Evolutionary conservation across 805 yeast genomes (phyloP), one percentile per base, ranked within the genome.

Genomic region (Myxozyma nipponensis): DNA sequence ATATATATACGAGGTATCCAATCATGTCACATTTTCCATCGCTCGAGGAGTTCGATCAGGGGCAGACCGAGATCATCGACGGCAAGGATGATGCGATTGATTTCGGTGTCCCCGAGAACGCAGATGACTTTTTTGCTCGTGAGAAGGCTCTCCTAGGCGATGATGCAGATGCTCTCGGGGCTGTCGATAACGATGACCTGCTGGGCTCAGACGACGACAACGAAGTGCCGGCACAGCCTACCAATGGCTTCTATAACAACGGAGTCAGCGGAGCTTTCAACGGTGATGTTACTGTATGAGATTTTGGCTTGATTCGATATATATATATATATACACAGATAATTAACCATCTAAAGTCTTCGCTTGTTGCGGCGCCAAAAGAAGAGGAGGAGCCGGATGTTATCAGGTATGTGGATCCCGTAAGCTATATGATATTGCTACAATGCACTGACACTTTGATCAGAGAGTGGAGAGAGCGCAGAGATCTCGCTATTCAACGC

Each of bases 401-500:
- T n/a, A 37, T 53, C 42, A 53, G 49, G 57, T 53, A 40, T 30
- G 54, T 32, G 15, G 26, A 15, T 7, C 4, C n/a, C 32, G 25
- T 17, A 9, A 47, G 23, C 18, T 21, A 18, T 26, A 7, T 17
- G 6, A 10, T 9, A 6, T 15, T 15, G 21, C 15, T 25, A 18
- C 21, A 23, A 36, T 26, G 19, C 23, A 44, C 35, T 15, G 6
- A 26, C 6, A 4, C 6, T 9, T 21, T n/a, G 5, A 13, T 4
- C 22, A 60, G 66, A 40, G 86, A 83, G 65, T 91, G 98, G 98
- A 82, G 78, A 65, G 83, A 81, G 62, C 82, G 88, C 62, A 79
- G 88, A 63, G 84, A 81, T 43, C 74, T 84, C 51, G 96, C 89
- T 66, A 82, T 91, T 54, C 73, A 77, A 47, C 80, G 86, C 63